These are phyloP conservation scores for Camillea tinctor DNA, from an alignment of 2,329 filamentous ascomycete species.

Conservation along the genomic window DNA sequence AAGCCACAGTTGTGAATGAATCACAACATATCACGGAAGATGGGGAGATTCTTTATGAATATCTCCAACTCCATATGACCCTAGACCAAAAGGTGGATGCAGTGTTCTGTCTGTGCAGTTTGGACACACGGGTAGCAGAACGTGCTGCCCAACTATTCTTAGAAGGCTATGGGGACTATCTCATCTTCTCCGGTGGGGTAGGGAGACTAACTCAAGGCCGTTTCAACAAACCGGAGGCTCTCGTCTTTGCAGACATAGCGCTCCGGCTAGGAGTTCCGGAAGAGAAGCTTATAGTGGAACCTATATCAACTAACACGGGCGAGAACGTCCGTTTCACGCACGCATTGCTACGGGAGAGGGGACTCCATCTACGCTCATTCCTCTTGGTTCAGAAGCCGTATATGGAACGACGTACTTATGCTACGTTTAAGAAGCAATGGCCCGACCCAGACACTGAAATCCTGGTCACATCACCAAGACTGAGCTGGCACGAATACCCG, in stretches of 20 bases:
- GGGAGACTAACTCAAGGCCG: constrained; percentile 40
- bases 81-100: constrained; percentile 36
- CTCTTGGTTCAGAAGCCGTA: constrained; percentile 49
- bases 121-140: constrained; percentile 44
- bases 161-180: constrained; percentile 36
- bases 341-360: constrained; percentile 31
- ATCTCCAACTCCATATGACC: constrained; percentile 41
- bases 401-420: constrained; percentile 47
- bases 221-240: constrained; percentile 42
- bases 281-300: constrained; percentile 39
- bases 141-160: constrained; percentile 43
- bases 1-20: constrained; percentile 3
- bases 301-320: constrained; percentile 43
- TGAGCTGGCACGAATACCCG: constrained; percentile 41
- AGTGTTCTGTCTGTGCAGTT: constrained; percentile 48
- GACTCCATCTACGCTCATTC: constrained; percentile 32
- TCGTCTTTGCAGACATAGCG: constrained; percentile 42
- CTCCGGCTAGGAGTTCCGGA: constrained; percentile 39
- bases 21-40: constrained; percentile 27
- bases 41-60: constrained; percentile 41
- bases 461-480: constrained; percentile 40
- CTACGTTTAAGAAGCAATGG: constrained; percentile 48
- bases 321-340: constrained; percentile 47
- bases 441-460: constrained; percentile 35
- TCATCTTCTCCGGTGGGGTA: constrained; percentile 45